Percentiles rank a stretch among this genome's conserved stretches.
Conservation (phyloP, 2,329 filamentous ascomycete genomes). For the Fusarium staphyleae region DNA sequence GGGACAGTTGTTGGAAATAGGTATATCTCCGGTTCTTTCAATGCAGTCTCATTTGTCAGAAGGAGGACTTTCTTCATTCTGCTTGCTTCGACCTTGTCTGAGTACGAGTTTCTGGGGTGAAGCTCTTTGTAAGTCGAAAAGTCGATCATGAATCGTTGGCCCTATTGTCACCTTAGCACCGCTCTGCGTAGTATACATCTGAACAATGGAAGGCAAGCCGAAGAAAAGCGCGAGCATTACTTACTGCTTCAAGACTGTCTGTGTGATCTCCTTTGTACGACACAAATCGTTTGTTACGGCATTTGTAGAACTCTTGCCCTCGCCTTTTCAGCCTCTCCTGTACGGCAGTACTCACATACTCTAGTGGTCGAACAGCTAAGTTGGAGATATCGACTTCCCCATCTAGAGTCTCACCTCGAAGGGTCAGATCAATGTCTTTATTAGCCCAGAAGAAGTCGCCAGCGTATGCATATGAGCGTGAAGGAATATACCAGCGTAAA, state of each 20-base stretch:
- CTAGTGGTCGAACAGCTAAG: not conserved
- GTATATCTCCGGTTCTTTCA: not conserved
- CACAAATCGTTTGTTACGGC: not conserved
- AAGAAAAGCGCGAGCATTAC: not conserved
- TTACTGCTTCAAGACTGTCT: not conserved
- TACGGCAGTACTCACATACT: not conserved
- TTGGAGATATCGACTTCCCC: not conserved
- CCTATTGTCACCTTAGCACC: not conserved
- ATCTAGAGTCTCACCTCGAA: not conserved
- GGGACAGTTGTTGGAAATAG: slow-evolving; percentile 2
- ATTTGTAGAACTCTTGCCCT: not conserved
- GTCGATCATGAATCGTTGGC: slow-evolving; percentile 20
- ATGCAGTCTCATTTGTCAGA: not conserved
- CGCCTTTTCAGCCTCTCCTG: not conserved
- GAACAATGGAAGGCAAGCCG: no score
- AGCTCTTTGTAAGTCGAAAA: slow-evolving; percentile 9
- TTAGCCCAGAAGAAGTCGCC: not conserved
- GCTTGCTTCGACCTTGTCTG: no score
- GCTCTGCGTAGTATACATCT: no score
- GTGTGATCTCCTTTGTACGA: slow-evolving; percentile 1
- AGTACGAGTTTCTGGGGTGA: slow-evolving; percentile 2
- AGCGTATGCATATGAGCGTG: not conserved
- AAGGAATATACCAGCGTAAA: not conserved
- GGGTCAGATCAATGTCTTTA: not conserved
- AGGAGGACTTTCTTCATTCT: not conserved